Evolutionary conservation across 495 filamentous ascomycete genomes (phyloP), one percentile per base, ranked within the genome.

Genomic region (Hypomontagnella submonticulosa): DNA sequence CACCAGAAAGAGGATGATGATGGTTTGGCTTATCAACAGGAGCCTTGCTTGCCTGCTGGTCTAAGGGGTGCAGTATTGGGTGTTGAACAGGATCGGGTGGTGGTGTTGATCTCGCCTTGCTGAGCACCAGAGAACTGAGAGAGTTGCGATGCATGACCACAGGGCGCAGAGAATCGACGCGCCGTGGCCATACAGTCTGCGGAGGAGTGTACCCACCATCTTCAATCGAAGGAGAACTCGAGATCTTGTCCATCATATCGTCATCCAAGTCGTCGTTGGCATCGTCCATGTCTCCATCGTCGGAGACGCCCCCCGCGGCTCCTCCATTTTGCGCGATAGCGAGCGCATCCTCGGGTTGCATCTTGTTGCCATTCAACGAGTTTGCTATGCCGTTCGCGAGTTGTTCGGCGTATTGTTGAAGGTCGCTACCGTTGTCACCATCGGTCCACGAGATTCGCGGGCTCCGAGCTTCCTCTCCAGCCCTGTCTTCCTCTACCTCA

Each of bases 181-280:
- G 73, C 63, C 62, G 63, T 49, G 80, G 77, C 74, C 75, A 78
- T 46, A 63, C 44, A 60, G 48, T 63, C 52, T 72, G 64, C 52
- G 71, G 69, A 70, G 74, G 69, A 61, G 58, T 60, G 70, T 65
- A 92, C 93, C 81, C 86, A 99, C 95, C 95, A 85, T 99, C 96
- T 77, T 95, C 92, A 75, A 99, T 99, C 54, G 93, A 97, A 63
- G 95, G 95, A 65, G 93, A 97, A 76, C 93, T 97, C 47, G 93
- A 97, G 44, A 99, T 96, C 77, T 94, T 94, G 80, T 97, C 95
- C 89, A 94, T 91, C 81, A 93, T 90, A 73, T 98, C 95, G 66
- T 91, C 89, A 70, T 97, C 94, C 74, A 91, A 73, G 55, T 87
- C 80, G 64, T 91, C 88, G 71, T 94, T 92, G 50, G 72, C 74